phyloP scores from a whole-genome alignment of 306 rosid species.

The Leucaena leucocephala region DNA sequence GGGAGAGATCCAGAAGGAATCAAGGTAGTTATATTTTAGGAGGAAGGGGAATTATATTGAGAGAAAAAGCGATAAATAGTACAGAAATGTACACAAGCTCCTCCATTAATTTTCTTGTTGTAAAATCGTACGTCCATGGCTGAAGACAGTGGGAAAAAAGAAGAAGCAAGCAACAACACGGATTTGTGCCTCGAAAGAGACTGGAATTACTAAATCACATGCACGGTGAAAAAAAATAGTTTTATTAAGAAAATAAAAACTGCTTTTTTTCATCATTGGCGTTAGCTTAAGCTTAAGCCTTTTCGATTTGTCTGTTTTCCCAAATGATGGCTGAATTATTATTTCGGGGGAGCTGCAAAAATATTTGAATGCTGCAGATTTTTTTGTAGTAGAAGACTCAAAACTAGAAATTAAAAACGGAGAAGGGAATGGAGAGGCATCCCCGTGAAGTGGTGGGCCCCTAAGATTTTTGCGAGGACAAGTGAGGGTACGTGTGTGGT shows the following conservation, averaged over 20 bases:
- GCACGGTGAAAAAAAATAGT: background rate
- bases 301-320: background rate
- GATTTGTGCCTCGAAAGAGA: background rate
- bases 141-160: background rate
- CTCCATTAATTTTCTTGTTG: slow-evolving; percentile 21
- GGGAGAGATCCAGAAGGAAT: background rate
- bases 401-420: background rate
- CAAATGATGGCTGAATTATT: background rate
- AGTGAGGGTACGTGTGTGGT: slow-evolving; percentile 15
- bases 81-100: slow-evolving; percentile 35
- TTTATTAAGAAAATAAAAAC: background rate
- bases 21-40: slow-evolving; percentile 7
- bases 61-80: background rate
- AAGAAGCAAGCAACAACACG: background rate
- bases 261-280: background rate
- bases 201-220: background rate
- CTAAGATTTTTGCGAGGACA: background rate
- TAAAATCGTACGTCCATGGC: slow-evolving; percentile 22
- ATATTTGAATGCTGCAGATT: background rate
- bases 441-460: slow-evolving; percentile 23
- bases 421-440: background rate
- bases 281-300: background rate
- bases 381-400: background rate
- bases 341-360: background rate
- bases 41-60: slow-evolving; percentile 16